Evolutionary conservation across 225 moss, liverwort and hornwort genomes (phyloP), one percentile per base, ranked within the genome.

Genomic region (Climacium dendroides): DNA sequence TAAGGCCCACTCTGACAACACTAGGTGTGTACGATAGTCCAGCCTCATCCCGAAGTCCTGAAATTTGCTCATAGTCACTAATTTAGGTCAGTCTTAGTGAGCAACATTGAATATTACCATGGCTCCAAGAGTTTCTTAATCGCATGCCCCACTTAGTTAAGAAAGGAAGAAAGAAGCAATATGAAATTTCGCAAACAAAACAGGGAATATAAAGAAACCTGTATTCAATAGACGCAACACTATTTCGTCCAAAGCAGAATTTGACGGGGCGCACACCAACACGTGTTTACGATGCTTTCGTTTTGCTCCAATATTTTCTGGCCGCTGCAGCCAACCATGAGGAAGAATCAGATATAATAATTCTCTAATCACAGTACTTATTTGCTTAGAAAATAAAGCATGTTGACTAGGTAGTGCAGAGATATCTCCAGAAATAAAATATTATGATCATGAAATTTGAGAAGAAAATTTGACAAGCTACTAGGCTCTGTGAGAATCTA

Each of bases 171-270:
- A 37, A 84, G 48, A 85, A 53, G n/a, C 47, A 89, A 83, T 58
- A 45, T 61, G 43, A 83, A n/a, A 47, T 78, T 78, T 88, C 71
- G 34, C 37, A 72, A 83, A 70, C 35, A 90, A 82, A 87, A 22
- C 77, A 86, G 61, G 81, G 57, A 79, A 60, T 50, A 22, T 63
- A 69, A 61, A 66, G 64, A 69, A 83, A 99, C 98, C 98, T 96
- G 95, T 88, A 75, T 94, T 93, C 78, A 99, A 87, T 18, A 99
- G 93, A 81, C 99, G 96, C 84, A 95, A 90, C 89, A 99, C 99
- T 83, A 99, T 97, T 92, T 99, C 99, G 90, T 99, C 99, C 81
- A 99, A 91, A 83, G 99, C 99, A 83, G 99, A 96, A 90, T 99
- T 99, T 35, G 99, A 99, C 76, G 99, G 99, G 63, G 99, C 99